These are phyloP conservation scores for Chlorella sp. DNA, from an alignment of 139 green algal genomes.

Conservation along the genomic window DNA sequence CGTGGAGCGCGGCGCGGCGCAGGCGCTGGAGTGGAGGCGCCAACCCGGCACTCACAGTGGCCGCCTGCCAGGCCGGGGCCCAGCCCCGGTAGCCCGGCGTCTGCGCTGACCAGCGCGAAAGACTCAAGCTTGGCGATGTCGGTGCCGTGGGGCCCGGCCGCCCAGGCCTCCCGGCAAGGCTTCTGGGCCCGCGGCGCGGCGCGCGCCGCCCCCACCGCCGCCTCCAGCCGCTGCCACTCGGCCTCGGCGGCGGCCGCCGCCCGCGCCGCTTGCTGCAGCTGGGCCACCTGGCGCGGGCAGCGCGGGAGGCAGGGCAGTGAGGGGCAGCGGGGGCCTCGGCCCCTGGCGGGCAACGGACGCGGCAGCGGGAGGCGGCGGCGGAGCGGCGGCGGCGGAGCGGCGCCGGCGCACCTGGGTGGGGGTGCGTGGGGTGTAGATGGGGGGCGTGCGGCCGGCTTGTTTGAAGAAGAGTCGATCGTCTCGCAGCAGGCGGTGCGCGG, in stretches of 20 bases:
- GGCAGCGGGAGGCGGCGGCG: too few relatives aligned
- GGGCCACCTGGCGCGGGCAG: conserved; percentile 27
- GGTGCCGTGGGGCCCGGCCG: conserved; percentile 33
- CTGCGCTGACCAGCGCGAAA: too few relatives aligned
- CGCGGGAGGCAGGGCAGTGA: too few relatives aligned
- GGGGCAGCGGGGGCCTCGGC: too few relatives aligned
- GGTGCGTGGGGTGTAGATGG: conserved; percentile 41
- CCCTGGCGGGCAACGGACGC: too few relatives aligned
- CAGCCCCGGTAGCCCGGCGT: too few relatives aligned
- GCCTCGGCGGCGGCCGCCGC: conserved; percentile 22
- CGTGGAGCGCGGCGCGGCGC: too few relatives aligned
- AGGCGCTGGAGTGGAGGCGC: too few relatives aligned
- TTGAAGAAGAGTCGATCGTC: conserved; percentile 74
- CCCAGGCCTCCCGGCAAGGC: conserved; percentile 40
- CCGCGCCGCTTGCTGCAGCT: conserved; percentile 11
- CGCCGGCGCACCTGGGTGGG: conserved; percentile 30
- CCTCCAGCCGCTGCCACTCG: conserved; percentile 9
- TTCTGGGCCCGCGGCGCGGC: conserved; percentile 1
- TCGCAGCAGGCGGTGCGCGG: conserved; percentile 60
- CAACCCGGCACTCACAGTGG: too few relatives aligned
- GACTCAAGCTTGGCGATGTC: conserved; percentile 31
- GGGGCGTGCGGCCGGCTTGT: conserved; percentile 28
- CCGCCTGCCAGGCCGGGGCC: too few relatives aligned
- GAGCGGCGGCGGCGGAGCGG: too few relatives aligned
- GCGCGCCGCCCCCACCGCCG: conserved; percentile 1